phyloP scores from a whole-genome alignment of 441 rosid species.

The Pelargonium australe region DNA sequence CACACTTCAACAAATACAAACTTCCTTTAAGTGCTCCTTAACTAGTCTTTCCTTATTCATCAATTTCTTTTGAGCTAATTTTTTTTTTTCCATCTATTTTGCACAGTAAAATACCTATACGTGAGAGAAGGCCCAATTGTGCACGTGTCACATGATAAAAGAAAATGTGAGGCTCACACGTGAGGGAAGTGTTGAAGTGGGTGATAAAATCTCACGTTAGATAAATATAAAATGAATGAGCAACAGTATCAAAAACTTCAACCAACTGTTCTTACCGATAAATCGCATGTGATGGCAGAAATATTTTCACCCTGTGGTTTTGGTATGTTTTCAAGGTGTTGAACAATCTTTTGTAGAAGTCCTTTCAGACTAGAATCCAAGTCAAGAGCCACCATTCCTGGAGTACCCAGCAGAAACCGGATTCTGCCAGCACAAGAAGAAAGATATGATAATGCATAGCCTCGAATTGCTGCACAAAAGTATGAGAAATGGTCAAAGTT shows the following conservation, averaged over 20 bases:
- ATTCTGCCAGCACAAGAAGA: slow-evolving; percentile 98
- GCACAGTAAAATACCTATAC: not conserved
- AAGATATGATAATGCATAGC: slow-evolving; percentile 96
- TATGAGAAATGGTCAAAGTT: slow-evolving; percentile 21
- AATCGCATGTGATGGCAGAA: slow-evolving; percentile 82
- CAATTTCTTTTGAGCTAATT: not conserved
- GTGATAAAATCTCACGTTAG: too few species aligned
- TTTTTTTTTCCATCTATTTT: not conserved
- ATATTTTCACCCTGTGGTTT: slow-evolving; percentile 88
- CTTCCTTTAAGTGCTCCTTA: not conserved
- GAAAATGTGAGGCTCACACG: too few species aligned
- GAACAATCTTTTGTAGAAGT: slow-evolving; percentile 79
- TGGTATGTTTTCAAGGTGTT: slow-evolving; percentile 83
- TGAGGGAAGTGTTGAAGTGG: too few species aligned
- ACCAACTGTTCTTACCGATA: slow-evolving; percentile 59
- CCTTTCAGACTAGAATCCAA: slow-evolving; percentile 83
- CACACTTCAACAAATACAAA: not conserved
- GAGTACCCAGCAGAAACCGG: slow-evolving; percentile 86
- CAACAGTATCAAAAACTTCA: not conserved
- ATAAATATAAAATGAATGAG: too few species aligned
- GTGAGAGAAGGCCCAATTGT: too few species aligned
- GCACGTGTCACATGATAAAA: too few species aligned
- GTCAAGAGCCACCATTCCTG: slow-evolving; percentile 99
- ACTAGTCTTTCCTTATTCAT: not conserved
- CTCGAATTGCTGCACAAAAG: slow-evolving; percentile 86